A percentile compares a stretch with the other conserved stretches of the same genome.
phyloP scores from a whole-genome alignment of 1,139 yeast species.

The Yamadazyma triangularis region DNA sequence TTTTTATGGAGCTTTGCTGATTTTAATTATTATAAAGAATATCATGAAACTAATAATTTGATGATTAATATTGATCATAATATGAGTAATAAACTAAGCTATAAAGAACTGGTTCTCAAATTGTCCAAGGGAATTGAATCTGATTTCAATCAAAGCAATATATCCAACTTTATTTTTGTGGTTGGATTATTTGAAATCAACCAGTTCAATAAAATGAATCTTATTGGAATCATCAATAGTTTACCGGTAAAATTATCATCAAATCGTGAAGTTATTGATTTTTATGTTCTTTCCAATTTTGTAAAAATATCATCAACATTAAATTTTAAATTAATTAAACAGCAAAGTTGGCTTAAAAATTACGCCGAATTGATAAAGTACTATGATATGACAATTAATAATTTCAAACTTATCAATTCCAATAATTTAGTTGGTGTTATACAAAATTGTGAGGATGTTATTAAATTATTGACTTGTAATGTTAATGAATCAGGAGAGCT shows the following conservation, averaged over 20 bases:
- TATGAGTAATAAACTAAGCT: neutral
- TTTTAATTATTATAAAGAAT: constrained; percentile 3
- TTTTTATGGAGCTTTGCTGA: constrained; percentile 31
- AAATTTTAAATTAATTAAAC: constrained; percentile 40
- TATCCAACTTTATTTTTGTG: constrained; percentile 16
- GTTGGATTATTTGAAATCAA: constrained; percentile 42
- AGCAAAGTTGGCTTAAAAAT: constrained; percentile 44
- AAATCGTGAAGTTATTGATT: constrained; percentile 29
- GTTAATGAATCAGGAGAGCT: constrained; percentile 6
- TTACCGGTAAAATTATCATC: neutral
- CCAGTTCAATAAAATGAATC: constrained; percentile 26
- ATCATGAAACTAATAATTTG: neutral
- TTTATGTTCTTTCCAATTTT: constrained; percentile 31
- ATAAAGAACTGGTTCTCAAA: constrained; percentile 8
- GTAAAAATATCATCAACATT: constrained; percentile 33
- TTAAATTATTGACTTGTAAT: constrained; percentile 10
- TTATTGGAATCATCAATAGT: neutral
- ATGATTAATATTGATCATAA: neutral
- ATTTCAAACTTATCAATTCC: constrained; percentile 12
- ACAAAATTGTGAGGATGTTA: constrained; percentile 9
- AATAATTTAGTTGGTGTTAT: constrained; percentile 12
- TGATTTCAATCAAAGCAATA: constrained; percentile 13
- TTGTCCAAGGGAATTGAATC: constrained; percentile 9
- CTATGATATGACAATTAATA: constrained; percentile 8
- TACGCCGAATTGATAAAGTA: constrained; percentile 27